Evolutionary conservation across 2,329 filamentous ascomycete genomes (phyloP).

Genomic region (Aureobasidium leucospermi): DNA sequence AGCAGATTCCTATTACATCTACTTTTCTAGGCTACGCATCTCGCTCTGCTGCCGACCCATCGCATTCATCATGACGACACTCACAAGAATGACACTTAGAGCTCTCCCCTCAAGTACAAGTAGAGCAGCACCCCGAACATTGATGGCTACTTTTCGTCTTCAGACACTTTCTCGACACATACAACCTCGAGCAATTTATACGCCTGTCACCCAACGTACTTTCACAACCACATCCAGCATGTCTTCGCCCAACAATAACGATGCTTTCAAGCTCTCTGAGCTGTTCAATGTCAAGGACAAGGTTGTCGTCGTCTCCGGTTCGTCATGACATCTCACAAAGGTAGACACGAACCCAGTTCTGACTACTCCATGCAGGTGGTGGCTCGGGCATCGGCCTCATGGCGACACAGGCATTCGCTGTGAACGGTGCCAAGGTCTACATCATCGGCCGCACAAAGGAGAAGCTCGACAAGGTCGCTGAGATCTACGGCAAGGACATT

Average conservation of each 20-base stretch:
- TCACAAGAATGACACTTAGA: not conserved
- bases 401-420: slow-evolving; percentile 31
- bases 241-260: slow-evolving; percentile 26
- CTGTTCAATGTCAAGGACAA: slow-evolving; percentile 34
- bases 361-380: slow-evolving; percentile 20
- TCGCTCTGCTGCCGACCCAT: not conserved
- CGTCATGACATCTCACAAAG: not conserved
- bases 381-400: slow-evolving; percentile 43
- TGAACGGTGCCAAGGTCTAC: slow-evolving; percentile 38
- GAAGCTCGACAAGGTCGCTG: slow-evolving; percentile 41
- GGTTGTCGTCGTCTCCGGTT: slow-evolving; percentile 37
- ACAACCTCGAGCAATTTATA: not conserved
- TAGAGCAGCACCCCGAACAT: not conserved
- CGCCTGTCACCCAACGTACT: not conserved
- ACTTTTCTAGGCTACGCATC: not conserved
- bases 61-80: slow-evolving; percentile 5
- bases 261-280: slow-evolving; percentile 26
- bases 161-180: slow-evolving; percentile 7
- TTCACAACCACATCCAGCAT: slow-evolving; percentile 12
- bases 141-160: slow-evolving; percentile 1
- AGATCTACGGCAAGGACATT: slow-evolving; percentile 37
- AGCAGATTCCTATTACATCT: not conserved
- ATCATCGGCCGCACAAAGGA: slow-evolving; percentile 41
- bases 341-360: not conserved
- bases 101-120: not conserved